Evolutionary conservation across 345 rosid genomes (phyloP), one percentile per base, ranked within the genome.

Genomic region (Gossypium arboreum): DNA sequence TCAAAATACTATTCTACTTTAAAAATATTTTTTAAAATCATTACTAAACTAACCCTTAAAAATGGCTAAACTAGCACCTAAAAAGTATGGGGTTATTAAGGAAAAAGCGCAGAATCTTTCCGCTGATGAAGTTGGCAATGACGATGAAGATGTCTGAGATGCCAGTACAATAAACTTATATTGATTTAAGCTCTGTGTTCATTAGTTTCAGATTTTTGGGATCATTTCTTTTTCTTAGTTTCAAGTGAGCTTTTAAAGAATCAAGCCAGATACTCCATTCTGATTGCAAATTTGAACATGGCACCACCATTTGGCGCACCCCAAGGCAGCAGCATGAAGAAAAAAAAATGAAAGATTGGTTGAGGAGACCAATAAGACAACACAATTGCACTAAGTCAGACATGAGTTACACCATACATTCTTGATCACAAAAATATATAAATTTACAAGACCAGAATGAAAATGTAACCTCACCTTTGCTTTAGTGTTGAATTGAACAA

Each of bases 381-480:
- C 60, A 51, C 24, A 27, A 51, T 48, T 15, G 57, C 43, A 24
- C 22, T 24, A 24, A 47, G 12, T 22, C 12, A 22, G 39, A 20
- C 34, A 68, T 9, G 15, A 68, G 24, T 69, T 29, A 69, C 45
- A 69, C 25, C 73, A 69, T 29, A 44, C 73, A 51, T 20, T 69
- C 73, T 51, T 27, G 72, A 68, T 27, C 72, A 50, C 13, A 50
- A 25, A 69, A 27, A 52, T 18, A 61, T 39, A 22, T 3, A 54
- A 70, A 76, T 73, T 57, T 59, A 76, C 81, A 58, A 47, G 68
- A 43, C 15, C 54, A 24, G 13, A 72, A 51, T 2, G 9, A 52
- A 44, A 47, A 78, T 75, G 54, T 61, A 77, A 67, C 77, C 72
- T 55, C 71, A 54, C 43, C 68, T 54, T 55, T 65, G 44, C 51